phyloP scores from a whole-genome alignment of 805 yeast genomes.

The Metschnikowia lunata region DNA sequence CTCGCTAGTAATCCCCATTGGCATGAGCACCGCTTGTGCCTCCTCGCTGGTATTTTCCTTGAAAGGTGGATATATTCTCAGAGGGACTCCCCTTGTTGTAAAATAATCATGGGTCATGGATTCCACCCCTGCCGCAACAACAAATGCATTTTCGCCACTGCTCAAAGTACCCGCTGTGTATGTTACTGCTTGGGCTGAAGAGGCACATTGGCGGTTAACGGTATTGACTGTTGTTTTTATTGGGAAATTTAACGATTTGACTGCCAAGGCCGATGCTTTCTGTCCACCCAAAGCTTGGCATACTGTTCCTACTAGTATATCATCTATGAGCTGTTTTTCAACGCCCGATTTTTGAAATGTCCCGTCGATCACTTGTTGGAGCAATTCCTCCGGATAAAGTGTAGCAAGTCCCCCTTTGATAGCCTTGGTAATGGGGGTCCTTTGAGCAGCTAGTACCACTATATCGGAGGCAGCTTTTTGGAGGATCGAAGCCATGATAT shows the following conservation, averaged over 20 bases:
- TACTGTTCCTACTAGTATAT: slow-evolving; percentile 35
- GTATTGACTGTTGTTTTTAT: slow-evolving; percentile 31
- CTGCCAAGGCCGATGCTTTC: slow-evolving; percentile 33
- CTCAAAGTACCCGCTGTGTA: slow-evolving; percentile 28
- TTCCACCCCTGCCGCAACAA: slow-evolving; percentile 42
- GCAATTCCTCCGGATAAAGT: slow-evolving; percentile 33
- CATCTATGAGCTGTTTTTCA: slow-evolving; percentile 26
- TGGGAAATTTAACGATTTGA: slow-evolving; percentile 32
- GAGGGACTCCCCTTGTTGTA: slow-evolving; percentile 36
- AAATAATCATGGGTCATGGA: slow-evolving; percentile 40
- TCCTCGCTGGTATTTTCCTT: slow-evolving; percentile 16
- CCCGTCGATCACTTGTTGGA: slow-evolving; percentile 27
- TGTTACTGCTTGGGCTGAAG: slow-evolving; percentile 36
- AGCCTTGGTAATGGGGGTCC: slow-evolving; percentile 36
- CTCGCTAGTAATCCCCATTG: slow-evolving; percentile 29
- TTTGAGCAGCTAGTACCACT: slow-evolving; percentile 32
- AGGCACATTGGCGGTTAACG: slow-evolving; percentile 36
- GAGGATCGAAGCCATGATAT: slow-evolving; percentile 4
- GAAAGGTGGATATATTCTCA: slow-evolving; percentile 24
- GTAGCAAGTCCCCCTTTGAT: slow-evolving; percentile 34
- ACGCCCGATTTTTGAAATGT: slow-evolving; percentile 23
- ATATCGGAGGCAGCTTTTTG: slow-evolving; percentile 27
- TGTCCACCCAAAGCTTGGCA: slow-evolving; percentile 36
- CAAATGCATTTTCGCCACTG: slow-evolving; percentile 27
- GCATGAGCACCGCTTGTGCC: slow-evolving; percentile 28